Percentiles rank a stretch among this genome's conserved stretches.
These are phyloP conservation scores for Neocucurbitaria cava DNA, from an alignment of 2,329 filamentous ascomycete species.

Conservation along the genomic window DNA sequence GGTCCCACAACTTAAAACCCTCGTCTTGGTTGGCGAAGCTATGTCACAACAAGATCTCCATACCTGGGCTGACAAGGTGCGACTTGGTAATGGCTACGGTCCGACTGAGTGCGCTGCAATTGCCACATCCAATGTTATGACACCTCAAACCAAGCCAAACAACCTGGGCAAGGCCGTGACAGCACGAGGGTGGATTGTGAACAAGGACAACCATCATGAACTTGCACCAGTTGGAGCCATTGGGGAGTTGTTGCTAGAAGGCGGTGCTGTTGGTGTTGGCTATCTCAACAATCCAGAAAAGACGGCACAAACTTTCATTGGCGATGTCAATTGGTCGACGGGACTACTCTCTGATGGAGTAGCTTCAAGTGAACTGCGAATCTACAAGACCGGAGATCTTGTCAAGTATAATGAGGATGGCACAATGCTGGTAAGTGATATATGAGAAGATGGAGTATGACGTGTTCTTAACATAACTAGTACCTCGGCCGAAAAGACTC, in stretches of 20 bases:
- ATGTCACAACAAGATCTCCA: conserved; percentile 43
- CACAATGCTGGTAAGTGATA: conserved; percentile 29
- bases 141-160: conserved; percentile 33
- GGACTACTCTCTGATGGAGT: conserved; percentile 3
- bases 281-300: conserved; percentile 44
- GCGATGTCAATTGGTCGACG: conserved; percentile 28
- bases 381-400: conserved; percentile 49
- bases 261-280: conserved; percentile 38
- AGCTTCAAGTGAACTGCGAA: conserved; percentile 6
- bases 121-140: conserved; percentile 42
- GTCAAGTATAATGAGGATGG: conserved; percentile 47
- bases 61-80: conserved; percentile 46
- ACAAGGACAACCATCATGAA: conserved; percentile 41
- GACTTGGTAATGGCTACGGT: conserved; percentile 50
- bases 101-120: conserved; percentile 49
- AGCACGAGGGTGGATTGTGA: conserved; percentile 48
- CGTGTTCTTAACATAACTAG: conserved; percentile 3
- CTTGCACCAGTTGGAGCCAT: conserved; percentile 49
- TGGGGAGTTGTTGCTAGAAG: conserved; percentile 53
- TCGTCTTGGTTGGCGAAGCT: conserved; percentile 42
- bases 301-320: conserved; percentile 35
- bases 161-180: conserved; percentile 46
- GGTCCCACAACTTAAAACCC: conserved; percentile 33
- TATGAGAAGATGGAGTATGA: no score
- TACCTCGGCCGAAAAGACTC: conserved; percentile 43